Evolutionary conservation across 768 basidiomycete genomes (phyloP).

Genomic region (Cyathus striatus): DNA sequence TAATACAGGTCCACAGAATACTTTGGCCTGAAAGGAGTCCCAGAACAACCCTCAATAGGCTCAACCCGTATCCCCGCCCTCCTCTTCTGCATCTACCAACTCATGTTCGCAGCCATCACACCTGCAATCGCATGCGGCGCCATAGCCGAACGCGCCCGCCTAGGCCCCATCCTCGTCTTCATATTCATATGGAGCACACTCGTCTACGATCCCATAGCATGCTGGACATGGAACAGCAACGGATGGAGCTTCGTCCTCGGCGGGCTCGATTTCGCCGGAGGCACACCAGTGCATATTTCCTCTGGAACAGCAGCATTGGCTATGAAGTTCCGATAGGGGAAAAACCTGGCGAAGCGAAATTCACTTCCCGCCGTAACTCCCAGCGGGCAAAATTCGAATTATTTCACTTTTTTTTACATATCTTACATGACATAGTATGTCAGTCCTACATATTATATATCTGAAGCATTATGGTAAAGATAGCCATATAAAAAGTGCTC

Average conservation of each 20-base stretch:
- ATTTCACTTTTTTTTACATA: too few species aligned
- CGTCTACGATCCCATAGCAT: slow-evolving; percentile 92
- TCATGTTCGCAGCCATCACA: too few species aligned
- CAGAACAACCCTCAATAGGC: slow-evolving; percentile 71
- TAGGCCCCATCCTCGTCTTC: slow-evolving; percentile 86
- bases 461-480: too few species aligned
- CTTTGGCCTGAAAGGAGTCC: slow-evolving; percentile 79
- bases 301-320: slow-evolving; percentile 91
- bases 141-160: slow-evolving; percentile 81
- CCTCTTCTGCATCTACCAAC: too few species aligned
- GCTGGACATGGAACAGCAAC: slow-evolving; percentile 92
- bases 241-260: slow-evolving; percentile 76
- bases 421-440: too few species aligned
- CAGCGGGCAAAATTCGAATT: too few species aligned
- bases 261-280: slow-evolving; percentile 90
- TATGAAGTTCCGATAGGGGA: too few species aligned
- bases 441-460: too few species aligned
- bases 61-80: slow-evolving; percentile 64
- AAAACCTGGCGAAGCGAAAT: too few species aligned
- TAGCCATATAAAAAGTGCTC: too few species aligned
- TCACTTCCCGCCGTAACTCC: too few species aligned
- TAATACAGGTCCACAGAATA: slow-evolving; percentile 48
- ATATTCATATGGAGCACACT: slow-evolving; percentile 86
- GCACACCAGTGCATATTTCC: slow-evolving; percentile 95
- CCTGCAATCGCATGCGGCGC: slow-evolving; percentile 90